Percentiles rank a stretch among this genome's conserved stretches.
Evolutionary conservation across 2,329 filamentous ascomycete species (phyloP).

Genomic region (Aphanoascus verrucosus): DNA sequence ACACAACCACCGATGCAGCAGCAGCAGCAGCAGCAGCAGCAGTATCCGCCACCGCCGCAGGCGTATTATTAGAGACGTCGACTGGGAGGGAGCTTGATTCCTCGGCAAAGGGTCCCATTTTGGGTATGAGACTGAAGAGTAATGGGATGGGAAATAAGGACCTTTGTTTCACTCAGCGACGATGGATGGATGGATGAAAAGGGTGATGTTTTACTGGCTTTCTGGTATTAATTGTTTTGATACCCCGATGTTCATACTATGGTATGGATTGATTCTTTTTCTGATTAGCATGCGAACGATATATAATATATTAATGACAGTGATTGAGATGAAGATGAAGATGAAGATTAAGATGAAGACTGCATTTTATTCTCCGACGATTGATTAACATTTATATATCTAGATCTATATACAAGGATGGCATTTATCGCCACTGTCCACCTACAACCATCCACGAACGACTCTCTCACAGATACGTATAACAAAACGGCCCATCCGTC

Average conservation of each 20-base stretch:
- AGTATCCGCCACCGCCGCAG: background rate
- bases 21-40: slow-evolving; percentile 1
- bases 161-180: background rate
- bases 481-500: slow-evolving; percentile 19
- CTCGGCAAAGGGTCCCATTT: no score
- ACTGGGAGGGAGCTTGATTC: background rate
- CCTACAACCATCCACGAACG: no score
- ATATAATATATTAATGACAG: background rate
- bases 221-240: no score
- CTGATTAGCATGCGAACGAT: background rate
- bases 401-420: background rate
- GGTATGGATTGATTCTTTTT: background rate
- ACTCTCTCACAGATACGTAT: slow-evolving; percentile 10
- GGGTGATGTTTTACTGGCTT: no score
- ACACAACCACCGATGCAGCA: background rate
- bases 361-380: background rate
- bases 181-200: no score
- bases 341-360: background rate
- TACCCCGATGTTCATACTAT: background rate
- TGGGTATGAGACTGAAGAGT: no score
- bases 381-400: background rate
- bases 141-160: background rate
- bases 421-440: background rate
- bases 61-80: background rate
- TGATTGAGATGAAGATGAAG: background rate